Conservation (phyloP, 805 yeast species). For the Pichia occidentalis region DNA sequence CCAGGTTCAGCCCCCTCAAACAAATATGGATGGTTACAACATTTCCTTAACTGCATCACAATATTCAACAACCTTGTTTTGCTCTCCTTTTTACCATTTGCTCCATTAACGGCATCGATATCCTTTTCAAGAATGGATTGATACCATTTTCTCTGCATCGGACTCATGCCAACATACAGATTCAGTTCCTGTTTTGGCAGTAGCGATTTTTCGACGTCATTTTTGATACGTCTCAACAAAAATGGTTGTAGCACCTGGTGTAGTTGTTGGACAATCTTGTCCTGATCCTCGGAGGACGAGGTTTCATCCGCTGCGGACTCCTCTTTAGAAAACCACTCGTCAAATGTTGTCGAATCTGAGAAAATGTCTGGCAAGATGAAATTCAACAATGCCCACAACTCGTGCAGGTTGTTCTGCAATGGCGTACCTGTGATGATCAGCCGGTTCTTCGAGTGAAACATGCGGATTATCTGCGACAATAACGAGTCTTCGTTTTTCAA, state of each 20-base stretch:
- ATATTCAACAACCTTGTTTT: constrained; percentile 72
- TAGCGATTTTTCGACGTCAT: constrained; percentile 75
- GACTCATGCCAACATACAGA: constrained; percentile 66
- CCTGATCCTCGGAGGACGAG: constrained; percentile 21
- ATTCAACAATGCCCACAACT: constrained; percentile 74
- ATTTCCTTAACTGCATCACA: constrained; percentile 79
- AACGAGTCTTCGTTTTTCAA: constrained; percentile 71
- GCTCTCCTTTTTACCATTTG: constrained; percentile 65
- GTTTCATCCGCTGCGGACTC: constrained; percentile 24
- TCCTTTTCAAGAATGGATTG: constrained; percentile 71
- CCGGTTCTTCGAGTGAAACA: constrained; percentile 65
- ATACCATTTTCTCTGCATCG: constrained; percentile 77
- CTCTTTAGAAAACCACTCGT: constrained; percentile 57
- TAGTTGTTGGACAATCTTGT: constrained; percentile 50
- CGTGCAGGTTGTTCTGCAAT: constrained; percentile 70
- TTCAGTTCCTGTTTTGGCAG: constrained; percentile 71
- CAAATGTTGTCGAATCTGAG: constrained; percentile 66
- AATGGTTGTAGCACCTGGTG: constrained; percentile 76
- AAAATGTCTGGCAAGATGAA: constrained; percentile 75
- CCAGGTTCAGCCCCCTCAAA: constrained; percentile 90
- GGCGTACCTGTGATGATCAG: constrained; percentile 79
- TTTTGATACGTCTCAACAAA: constrained; percentile 65
- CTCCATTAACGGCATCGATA: constrained; percentile 81
- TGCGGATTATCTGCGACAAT: constrained; percentile 66
- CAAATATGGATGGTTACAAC: constrained; percentile 79